phyloP scores from a whole-genome alignment of 768 basidiomycete species.

The Scleroderma citrinum region DNA sequence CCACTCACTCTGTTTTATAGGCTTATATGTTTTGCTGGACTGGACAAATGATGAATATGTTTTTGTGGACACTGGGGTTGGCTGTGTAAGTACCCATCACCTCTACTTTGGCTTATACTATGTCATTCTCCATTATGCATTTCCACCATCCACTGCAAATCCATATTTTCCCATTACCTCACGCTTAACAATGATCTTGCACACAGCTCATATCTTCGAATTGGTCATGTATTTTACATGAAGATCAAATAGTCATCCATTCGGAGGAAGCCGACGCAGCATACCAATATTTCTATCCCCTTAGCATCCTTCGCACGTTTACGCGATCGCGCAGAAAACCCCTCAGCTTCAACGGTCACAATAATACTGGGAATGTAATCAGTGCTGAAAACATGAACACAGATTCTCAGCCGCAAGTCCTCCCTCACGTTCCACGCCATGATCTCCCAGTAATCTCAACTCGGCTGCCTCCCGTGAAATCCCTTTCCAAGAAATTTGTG shows the following conservation, averaged over 20 bases:
- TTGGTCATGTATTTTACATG: constrained; percentile 70
- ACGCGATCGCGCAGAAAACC: constrained; percentile 17
- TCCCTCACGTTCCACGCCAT: constrained; percentile 10
- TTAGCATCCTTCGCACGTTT: constrained; percentile 29
- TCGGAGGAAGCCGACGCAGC: constrained; percentile 64
- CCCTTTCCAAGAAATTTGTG: constrained; percentile 46
- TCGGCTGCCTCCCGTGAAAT: constrained; percentile 38
- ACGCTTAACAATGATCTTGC: neutral
- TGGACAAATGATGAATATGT: constrained; percentile 64
- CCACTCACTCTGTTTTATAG: constrained; percentile 28
- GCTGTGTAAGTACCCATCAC: constrained; percentile 48
- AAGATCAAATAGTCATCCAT: constrained; percentile 66
- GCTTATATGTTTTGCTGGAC: constrained; percentile 58
- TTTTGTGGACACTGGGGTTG: constrained; percentile 68
- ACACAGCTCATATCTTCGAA: constrained; percentile 59
- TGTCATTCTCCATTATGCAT: neutral
- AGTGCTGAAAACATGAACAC: no score
- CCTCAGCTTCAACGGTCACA: constrained; percentile 12
- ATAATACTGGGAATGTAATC: constrained; percentile 4
- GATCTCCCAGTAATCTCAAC: constrained; percentile 39
- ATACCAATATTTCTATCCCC: constrained; percentile 65
- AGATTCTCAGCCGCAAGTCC: neutral
- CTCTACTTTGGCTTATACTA: neutral
- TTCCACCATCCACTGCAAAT: no score
- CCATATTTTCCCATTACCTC: neutral